Conservation (phyloP, 2,329 filamentous ascomycete species). For the Alternaria sp. region DNA sequence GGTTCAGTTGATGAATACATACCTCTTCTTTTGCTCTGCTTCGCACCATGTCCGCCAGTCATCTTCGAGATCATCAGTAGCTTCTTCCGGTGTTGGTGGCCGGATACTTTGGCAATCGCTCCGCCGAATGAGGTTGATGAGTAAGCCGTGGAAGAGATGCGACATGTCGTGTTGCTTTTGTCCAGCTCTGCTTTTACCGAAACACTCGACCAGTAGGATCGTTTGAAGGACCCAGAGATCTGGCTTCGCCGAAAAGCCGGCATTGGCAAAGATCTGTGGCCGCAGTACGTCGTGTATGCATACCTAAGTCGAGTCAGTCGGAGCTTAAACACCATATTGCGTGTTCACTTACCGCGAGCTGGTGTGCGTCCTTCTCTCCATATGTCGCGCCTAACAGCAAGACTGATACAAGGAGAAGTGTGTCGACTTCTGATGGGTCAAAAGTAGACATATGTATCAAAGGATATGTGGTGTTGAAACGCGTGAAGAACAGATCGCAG, state of each 20-base stretch:
- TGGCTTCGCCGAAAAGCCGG: slow-evolving; percentile 64
- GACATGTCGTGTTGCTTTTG: slow-evolving; percentile 70
- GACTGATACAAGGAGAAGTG: slow-evolving; percentile 62
- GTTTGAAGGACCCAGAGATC: slow-evolving; percentile 67
- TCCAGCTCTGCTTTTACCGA: slow-evolving; percentile 68
- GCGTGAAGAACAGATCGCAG: slow-evolving; percentile 65
- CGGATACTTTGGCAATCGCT: slow-evolving; percentile 59
- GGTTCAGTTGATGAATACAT: slow-evolving; percentile 1
- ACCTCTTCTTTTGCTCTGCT: slow-evolving; percentile 65
- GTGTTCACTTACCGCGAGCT: slow-evolving; percentile 56
- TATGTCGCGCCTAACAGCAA: slow-evolving; percentile 69
- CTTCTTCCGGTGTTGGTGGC: slow-evolving; percentile 44
- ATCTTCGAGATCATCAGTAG: slow-evolving; percentile 51
- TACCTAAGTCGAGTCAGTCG: slow-evolving; percentile 42
- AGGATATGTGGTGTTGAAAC: slow-evolving; percentile 67
- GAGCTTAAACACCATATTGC: slow-evolving; percentile 5
- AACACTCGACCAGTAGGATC: slow-evolving; percentile 68
- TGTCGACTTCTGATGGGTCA: slow-evolving; percentile 57
- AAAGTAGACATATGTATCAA: slow-evolving; percentile 66
- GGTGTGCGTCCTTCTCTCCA: slow-evolving; percentile 63
- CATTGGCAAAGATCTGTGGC: slow-evolving; percentile 65
- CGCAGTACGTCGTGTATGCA: slow-evolving; percentile 67
- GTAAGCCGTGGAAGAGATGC: slow-evolving; percentile 64
- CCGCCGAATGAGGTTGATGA: slow-evolving; percentile 62
- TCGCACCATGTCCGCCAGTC: slow-evolving; percentile 63